Percentiles rank a stretch among this genome's conserved stretches.
phyloP scores from a whole-genome alignment of 2,329 filamentous ascomycete genomes.

The Sarocladium oryzae region DNA sequence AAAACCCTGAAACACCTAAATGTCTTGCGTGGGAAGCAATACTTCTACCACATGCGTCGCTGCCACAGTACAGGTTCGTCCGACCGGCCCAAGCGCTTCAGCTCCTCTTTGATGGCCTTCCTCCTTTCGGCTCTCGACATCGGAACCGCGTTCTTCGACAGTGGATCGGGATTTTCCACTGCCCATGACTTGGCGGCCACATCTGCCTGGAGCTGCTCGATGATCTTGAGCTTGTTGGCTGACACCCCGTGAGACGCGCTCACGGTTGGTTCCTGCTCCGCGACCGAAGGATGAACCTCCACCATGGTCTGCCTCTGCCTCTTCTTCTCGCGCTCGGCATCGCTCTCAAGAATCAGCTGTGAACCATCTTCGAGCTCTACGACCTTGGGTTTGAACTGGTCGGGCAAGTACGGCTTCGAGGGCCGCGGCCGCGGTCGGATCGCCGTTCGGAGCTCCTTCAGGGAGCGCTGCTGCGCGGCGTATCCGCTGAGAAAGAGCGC shows the following conservation, averaged over 20 bases:
- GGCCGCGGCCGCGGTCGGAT: conserved; percentile 43
- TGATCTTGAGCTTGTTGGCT: conserved; percentile 23
- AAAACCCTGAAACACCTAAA: too few species aligned
- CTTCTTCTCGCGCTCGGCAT: conserved; percentile 22
- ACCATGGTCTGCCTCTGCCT: conserved; percentile 16
- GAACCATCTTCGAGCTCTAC: conserved; percentile 42
- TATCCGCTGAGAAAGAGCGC: conserved; percentile 86
- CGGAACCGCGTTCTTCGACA: conserved; percentile 36
- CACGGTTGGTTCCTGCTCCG: conserved; percentile 21
- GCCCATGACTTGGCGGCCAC: conserved; percentile 26
- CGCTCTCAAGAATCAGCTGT: conserved; percentile 31
- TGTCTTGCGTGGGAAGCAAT: too few species aligned
- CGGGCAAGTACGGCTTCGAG: conserved; percentile 41
- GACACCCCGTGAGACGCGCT: conserved; percentile 14
- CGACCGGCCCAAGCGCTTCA: conserved; percentile 39
- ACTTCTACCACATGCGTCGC: conserved; percentile 46
- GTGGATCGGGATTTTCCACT: conserved; percentile 29
- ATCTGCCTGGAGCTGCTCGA: conserved; percentile 25
- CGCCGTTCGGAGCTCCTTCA: conserved; percentile 67
- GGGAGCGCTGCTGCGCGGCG: conserved; percentile 77
- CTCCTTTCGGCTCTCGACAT: conserved; percentile 48
- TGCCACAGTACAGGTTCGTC: conserved; percentile 46
- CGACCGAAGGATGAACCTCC: conserved; percentile 16
- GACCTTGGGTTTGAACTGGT: conserved; percentile 40
- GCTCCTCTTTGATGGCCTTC: conserved; percentile 51